Evolutionary conservation across 495 filamentous ascomycete species (phyloP).

Genomic region (Hyaloscypha bicolor): DNA sequence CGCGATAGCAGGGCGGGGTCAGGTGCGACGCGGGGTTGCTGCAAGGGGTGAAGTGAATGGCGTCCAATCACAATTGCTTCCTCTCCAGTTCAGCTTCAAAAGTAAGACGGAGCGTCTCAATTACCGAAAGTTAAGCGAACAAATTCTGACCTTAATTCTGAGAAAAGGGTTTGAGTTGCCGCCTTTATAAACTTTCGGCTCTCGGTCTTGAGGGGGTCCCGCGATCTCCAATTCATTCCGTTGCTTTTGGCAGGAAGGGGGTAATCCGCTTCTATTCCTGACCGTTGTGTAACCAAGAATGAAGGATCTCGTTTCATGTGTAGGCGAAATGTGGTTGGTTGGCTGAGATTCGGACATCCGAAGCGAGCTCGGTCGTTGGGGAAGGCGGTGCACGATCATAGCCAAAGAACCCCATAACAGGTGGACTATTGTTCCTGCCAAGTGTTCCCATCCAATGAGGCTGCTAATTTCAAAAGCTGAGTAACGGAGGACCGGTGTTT

Average conservation of each 20-base stretch:
- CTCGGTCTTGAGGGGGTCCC: neutral
- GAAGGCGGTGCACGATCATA: neutral
- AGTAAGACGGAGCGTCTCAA: neutral
- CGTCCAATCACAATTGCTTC: neutral
- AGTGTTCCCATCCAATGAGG: neutral
- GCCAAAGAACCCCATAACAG: neutral
- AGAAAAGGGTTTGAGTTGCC: neutral
- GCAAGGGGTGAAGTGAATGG: too few species aligned
- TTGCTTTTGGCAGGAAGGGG: neutral
- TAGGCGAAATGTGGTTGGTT: neutral
- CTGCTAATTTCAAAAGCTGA: too few species aligned
- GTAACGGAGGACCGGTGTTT: neutral
- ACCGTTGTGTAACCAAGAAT: neutral
- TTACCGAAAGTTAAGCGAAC: neutral
- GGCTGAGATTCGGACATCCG: neutral
- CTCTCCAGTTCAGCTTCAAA: neutral
- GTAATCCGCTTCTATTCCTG: neutral
- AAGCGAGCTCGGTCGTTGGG: neutral
- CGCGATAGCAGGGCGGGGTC: neutral
- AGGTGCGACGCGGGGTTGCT: neutral
- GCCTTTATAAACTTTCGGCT: neutral
- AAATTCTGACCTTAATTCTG: neutral
- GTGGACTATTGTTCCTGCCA: neutral
- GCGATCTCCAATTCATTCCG: neutral
- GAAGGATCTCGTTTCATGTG: neutral